Evolutionary conservation across 495 filamentous ascomycete species (phyloP).

Genomic region (Annulohypoxylon maeteangense): DNA sequence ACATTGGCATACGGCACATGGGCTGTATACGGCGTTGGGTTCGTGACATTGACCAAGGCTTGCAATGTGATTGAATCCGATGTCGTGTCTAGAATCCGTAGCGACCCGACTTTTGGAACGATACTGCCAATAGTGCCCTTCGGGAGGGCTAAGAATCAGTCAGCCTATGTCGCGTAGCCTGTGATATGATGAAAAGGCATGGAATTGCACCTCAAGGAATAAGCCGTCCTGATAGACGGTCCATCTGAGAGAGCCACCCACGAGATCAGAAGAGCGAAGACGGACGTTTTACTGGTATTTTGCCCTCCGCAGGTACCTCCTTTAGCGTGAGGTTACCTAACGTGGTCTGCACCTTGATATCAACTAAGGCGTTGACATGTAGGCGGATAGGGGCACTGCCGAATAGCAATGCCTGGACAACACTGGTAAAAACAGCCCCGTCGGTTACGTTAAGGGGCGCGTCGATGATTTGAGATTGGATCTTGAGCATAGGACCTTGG

Average conservation of each 20-base stretch:
- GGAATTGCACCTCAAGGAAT: constrained; percentile 34
- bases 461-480: constrained; percentile 77
- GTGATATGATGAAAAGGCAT: constrained; percentile 29
- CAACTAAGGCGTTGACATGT: constrained; percentile 80
- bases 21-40: constrained; percentile 87
- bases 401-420: constrained; percentile 80
- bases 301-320: constrained; percentile 84
- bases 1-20: constrained; percentile 81
- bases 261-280: constrained; percentile 58
- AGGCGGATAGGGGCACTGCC: constrained; percentile 71
- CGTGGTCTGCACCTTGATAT: constrained; percentile 80
- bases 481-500: constrained; percentile 68
- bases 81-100: constrained; percentile 76
- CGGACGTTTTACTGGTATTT: constrained; percentile 87
- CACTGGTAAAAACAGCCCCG: constrained; percentile 74
- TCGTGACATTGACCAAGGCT: constrained; percentile 81
- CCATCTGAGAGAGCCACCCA: constrained; percentile 58
- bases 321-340: constrained; percentile 82
- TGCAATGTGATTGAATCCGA: constrained; percentile 72
- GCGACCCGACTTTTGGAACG: constrained; percentile 67
- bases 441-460: constrained; percentile 86
- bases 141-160: constrained; percentile 51
- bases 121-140: constrained; percentile 58
- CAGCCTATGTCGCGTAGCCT: constrained; percentile 28
- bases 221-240: constrained; percentile 30